These are phyloP conservation scores for Fusarium sp. DNA, from an alignment of 2,329 filamentous ascomycete species.

Conservation along the genomic window DNA sequence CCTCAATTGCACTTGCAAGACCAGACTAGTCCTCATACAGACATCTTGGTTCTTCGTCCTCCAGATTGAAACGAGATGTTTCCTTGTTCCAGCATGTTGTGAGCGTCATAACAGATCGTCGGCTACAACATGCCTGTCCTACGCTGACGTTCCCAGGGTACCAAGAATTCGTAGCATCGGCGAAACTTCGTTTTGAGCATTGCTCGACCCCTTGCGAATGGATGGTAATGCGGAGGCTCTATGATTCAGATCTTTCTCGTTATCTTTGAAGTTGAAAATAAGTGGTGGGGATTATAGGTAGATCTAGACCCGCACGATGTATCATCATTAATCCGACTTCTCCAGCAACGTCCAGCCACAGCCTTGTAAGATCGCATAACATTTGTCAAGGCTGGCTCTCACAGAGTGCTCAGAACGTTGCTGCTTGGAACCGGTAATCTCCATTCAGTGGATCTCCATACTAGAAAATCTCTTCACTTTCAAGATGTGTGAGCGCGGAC, in stretches of 20 bases:
- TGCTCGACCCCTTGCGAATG: conserved; percentile 27
- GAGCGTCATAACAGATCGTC: conserved; percentile 33
- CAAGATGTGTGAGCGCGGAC: conserved; percentile 23
- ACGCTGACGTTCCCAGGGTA: conserved; percentile 34
- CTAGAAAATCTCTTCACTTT: conserved; percentile 42
- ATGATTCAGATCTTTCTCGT: conserved; percentile 21
- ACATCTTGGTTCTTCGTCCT: conserved; percentile 20
- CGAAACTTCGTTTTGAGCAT: conserved; percentile 10
- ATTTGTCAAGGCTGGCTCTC: conserved; percentile 23
- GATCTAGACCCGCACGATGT: conserved; percentile 12
- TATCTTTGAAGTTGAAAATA: conserved; percentile 33
- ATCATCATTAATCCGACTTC: conserved; percentile 30
- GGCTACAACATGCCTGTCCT: conserved; percentile 39
- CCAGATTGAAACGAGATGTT: conserved; percentile 18
- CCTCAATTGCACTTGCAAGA: conserved; percentile 44
- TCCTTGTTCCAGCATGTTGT: conserved; percentile 27
- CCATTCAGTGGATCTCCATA: conserved; percentile 43
- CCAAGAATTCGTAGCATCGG: conserved; percentile 24
- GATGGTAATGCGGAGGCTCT: conserved; percentile 2
- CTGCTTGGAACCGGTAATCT: conserved; percentile 39
- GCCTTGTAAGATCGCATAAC: conserved; percentile 38
- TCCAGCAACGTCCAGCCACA: conserved; percentile 32
- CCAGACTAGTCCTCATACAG: conserved; percentile 35
- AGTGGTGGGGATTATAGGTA: conserved; percentile 28
- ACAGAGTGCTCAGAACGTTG: conserved; percentile 15